A percentile compares a stretch with the other conserved stretches of the same genome.
These are phyloP conservation scores for Neotropicomus parvogracilis DNA, from an alignment of 1,284 basidiomycete species.

Conservation along the genomic window DNA sequence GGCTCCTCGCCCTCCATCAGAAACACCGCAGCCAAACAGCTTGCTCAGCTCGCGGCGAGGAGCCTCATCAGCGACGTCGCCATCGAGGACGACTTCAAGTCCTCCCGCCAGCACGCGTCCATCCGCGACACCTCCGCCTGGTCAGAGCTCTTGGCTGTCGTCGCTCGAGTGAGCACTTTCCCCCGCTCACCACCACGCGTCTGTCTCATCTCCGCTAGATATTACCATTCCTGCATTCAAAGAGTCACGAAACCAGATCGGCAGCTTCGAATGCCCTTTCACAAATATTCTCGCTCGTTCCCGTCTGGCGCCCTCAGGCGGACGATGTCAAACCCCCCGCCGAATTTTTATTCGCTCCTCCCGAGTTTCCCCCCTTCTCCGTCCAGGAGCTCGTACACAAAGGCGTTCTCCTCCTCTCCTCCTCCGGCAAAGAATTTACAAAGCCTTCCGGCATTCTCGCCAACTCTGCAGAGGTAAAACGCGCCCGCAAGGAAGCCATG, in stretches of 20 bases:
- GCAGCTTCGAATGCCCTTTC: conserved; percentile 84
- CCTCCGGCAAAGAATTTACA: conserved; percentile 82
- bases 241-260: conserved; percentile 81
- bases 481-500: conserved; percentile 80
- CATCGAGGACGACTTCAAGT: conserved; percentile 74
- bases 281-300: conserved; percentile 80
- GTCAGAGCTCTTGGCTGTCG: conserved; percentile 79
- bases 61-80: conserved; percentile 78
- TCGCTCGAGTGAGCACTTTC: conserved; percentile 59
- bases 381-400: conserved; percentile 71
- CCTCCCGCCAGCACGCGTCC: conserved; percentile 55
- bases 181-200: neutral
- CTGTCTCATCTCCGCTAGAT: conserved; percentile 47
- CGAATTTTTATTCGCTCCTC: conserved; percentile 35
- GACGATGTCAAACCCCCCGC: conserved; percentile 14
- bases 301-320: conserved; percentile 69
- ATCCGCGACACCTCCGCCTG: conserved; percentile 67
- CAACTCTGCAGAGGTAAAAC: conserved; percentile 70
- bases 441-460: conserved; percentile 68
- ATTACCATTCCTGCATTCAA: conserved; percentile 83
- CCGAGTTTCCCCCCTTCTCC: conserved; percentile 70
- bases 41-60: conserved; percentile 85
- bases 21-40: conserved; percentile 87
- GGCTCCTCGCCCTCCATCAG: conserved; percentile 85
- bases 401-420: conserved; percentile 76